Evolutionary conservation across 768 basidiomycete genomes (phyloP).

Genomic region (Russula foetens): DNA sequence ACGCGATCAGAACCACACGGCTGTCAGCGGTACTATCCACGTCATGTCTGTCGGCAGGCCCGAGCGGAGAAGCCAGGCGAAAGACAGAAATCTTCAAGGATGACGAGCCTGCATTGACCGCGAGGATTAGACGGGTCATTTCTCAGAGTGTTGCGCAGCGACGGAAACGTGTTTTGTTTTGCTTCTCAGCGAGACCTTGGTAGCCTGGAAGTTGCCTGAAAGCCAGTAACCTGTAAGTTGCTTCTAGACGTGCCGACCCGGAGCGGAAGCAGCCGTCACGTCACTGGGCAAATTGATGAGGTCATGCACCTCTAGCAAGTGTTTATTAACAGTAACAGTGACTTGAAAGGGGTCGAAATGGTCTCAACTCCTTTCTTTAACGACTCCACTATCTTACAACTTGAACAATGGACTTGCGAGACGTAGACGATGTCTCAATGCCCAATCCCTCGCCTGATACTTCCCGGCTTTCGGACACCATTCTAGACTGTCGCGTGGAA

Average conservation of each 20-base stretch:
- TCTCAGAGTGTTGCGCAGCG: too few relatives aligned
- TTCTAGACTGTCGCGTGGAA: constrained; percentile 42
- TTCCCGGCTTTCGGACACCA: constrained; percentile 53
- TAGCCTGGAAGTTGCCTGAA: too few relatives aligned
- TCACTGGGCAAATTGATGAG: too few relatives aligned
- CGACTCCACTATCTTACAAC: constrained; percentile 14
- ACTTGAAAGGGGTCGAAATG: too few relatives aligned
- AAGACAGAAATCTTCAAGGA: constrained; percentile 81
- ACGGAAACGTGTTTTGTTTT: too few relatives aligned
- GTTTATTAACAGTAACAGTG: too few relatives aligned
- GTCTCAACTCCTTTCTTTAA: too few relatives aligned
- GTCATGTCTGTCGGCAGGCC: not conserved
- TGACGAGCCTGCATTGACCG: constrained; percentile 77
- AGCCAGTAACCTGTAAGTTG: too few relatives aligned
- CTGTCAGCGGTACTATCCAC: constrained; percentile 21
- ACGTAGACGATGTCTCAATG: constrained; percentile 33
- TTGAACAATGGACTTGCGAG: not conserved
- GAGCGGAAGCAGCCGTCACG: too few relatives aligned
- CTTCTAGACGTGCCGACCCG: too few relatives aligned
- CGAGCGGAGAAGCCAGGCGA: constrained; percentile 23
- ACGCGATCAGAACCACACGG: constrained; percentile 31
- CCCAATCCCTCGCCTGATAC: constrained; percentile 65
- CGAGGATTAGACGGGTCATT: constrained; percentile 39
- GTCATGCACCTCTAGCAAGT: too few relatives aligned
- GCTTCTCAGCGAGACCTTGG: too few relatives aligned